Evolutionary conservation across 2,329 filamentous ascomycete species (phyloP).

Genomic region (Fusarium graminum): DNA sequence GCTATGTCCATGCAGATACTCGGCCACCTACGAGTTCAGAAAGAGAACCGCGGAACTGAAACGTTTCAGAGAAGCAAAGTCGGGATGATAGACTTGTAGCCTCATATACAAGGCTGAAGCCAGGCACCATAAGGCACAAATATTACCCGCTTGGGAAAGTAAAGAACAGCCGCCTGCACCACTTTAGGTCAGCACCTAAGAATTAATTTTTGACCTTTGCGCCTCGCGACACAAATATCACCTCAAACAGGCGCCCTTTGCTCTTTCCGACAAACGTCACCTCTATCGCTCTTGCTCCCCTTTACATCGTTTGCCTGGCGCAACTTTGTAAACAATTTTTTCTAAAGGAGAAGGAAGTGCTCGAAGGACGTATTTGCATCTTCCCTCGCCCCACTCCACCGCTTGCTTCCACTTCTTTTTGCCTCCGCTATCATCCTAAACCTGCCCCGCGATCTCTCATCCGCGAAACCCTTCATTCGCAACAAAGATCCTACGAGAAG

Average conservation of each 20-base stretch:
- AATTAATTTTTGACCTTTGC: conserved; percentile 47
- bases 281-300: conserved; percentile 34
- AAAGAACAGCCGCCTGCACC: conserved; percentile 13
- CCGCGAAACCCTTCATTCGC: conserved; percentile 29
- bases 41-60: conserved; percentile 27
- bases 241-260: conserved; percentile 39
- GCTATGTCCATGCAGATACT: conserved; percentile 32
- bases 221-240: conserved; percentile 41
- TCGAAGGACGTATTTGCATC: conserved; percentile 46
- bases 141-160: conserved; percentile 16
- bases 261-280: conserved; percentile 41
- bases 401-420: conserved; percentile 41
- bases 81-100: not conserved
- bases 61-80: conserved; percentile 22
- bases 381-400: conserved; percentile 36
- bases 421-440: conserved; percentile 40
- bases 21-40: conserved; percentile 21
- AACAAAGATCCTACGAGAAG: conserved; percentile 29
- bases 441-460: conserved; percentile 50
- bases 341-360: conserved; percentile 46
- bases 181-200: conserved; percentile 47
- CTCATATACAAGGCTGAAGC: conserved; percentile 17
- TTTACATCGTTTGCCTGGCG: conserved; percentile 56
- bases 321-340: conserved; percentile 51
- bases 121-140: conserved; percentile 11